These are phyloP conservation scores for Macroventuria anomochaeta DNA, from an alignment of 2,329 filamentous ascomycete species.

Conservation along the genomic window DNA sequence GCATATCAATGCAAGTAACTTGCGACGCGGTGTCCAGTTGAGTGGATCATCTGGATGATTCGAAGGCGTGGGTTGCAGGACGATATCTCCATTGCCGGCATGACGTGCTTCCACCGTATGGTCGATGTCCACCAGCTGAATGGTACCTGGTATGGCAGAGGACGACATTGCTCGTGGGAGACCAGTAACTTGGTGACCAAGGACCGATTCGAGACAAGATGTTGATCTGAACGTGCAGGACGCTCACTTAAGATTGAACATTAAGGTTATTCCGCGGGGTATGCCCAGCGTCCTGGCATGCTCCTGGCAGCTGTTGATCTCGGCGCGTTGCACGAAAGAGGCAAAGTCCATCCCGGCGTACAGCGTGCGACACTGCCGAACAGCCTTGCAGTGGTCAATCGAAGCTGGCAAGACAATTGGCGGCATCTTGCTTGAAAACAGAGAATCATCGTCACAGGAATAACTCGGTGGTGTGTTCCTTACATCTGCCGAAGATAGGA, in stretches of 20 bases:
- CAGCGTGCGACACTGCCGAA: neutral
- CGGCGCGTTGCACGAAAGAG: conserved; percentile 5
- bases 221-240: neutral
- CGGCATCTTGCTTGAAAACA: neutral
- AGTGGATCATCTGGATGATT: conserved; percentile 45
- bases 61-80: conserved; percentile 50
- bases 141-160: conserved; percentile 47
- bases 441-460: neutral
- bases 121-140: conserved; percentile 53
- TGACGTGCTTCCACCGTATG: conserved; percentile 48
- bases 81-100: conserved; percentile 48
- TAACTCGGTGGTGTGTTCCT: neutral
- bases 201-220: neutral
- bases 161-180: neutral
- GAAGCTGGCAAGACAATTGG: neutral
- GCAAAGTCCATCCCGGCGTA: conserved; percentile 2
- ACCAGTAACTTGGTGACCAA: neutral
- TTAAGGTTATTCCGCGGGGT: conserved; percentile 4
- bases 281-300: neutral
- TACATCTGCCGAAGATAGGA: conserved; percentile 4
- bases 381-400: neutral
- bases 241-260: conserved; percentile 7
- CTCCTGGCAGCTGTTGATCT: conserved; percentile 1
- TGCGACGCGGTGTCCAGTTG: conserved; percentile 43
- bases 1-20: conserved; percentile 34